These are phyloP conservation scores for Rosellinia necatrix DNA, from an alignment of 2,329 filamentous ascomycete species.

Conservation along the genomic window DNA sequence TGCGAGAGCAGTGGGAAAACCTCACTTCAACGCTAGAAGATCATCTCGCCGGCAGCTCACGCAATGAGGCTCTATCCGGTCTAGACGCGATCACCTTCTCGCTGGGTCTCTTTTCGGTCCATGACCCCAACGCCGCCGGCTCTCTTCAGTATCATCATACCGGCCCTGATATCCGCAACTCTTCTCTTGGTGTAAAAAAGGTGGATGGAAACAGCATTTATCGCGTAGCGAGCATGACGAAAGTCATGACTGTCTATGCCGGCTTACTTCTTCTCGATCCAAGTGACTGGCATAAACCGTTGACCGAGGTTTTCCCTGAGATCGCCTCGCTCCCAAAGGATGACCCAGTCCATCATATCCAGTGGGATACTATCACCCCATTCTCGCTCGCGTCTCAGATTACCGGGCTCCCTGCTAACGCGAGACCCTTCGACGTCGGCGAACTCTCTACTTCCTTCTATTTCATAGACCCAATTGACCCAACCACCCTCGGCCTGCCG, in stretches of 20 bases:
- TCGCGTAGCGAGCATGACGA: conserved; percentile 47
- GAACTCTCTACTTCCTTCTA: conserved; percentile 21
- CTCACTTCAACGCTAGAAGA: conserved; percentile 36
- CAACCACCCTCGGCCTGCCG: conserved; percentile 22
- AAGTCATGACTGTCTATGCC: conserved; percentile 46
- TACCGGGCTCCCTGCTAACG: conserved; percentile 37
- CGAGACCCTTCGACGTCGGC: conserved; percentile 27
- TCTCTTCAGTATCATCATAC: conserved; percentile 44
- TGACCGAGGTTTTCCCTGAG: conserved; percentile 40
- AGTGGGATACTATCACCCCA: conserved; percentile 43
- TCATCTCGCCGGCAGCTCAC: conserved; percentile 28
- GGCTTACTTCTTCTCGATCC: conserved; percentile 43
- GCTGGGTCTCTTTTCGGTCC: conserved; percentile 45
- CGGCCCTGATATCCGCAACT: conserved; percentile 39
- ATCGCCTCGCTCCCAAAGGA: conserved; percentile 30
- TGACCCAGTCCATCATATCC: conserved; percentile 30
- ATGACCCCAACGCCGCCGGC: conserved; percentile 38
- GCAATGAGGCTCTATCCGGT: conserved; percentile 15
- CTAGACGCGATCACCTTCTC: conserved; percentile 46
- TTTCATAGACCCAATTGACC: conserved; percentile 17
- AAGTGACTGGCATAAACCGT: conserved; percentile 42
- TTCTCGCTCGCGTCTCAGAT: conserved; percentile 41
- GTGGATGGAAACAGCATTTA: conserved; percentile 50
- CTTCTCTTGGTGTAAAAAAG: conserved; percentile 39
- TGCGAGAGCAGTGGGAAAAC: conserved; percentile 42